phyloP scores from a whole-genome alignment of 768 basidiomycete genomes.

The Dacryopinax primogenitus region DNA sequence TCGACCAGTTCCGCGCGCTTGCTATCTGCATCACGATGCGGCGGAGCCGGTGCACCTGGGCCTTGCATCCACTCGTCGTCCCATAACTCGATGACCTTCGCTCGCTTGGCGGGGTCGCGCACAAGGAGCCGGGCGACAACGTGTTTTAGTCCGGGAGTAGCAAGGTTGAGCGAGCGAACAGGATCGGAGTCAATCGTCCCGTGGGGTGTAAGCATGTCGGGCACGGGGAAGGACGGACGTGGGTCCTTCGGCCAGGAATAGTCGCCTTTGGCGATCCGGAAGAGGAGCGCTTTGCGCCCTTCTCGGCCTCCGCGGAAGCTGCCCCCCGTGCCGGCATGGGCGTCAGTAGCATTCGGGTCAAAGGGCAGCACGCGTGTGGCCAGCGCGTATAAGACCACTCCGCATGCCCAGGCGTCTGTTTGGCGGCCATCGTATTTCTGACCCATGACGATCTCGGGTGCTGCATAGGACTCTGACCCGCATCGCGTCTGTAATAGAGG shows the following conservation, averaged over 20 bases:
- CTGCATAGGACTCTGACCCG: conserved; percentile 80
- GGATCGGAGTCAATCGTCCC: neutral
- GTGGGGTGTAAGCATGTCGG: too few relatives aligned
- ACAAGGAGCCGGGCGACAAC: conserved; percentile 54
- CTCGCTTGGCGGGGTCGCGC: conserved; percentile 53
- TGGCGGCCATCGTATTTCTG: conserved; percentile 65
- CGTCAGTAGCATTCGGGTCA: conserved; percentile 24
- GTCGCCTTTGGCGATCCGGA: conserved; percentile 69
- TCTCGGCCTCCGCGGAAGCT: conserved; percentile 9
- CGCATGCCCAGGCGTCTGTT: conserved; percentile 83
- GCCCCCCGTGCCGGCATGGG: conserved; percentile 15
- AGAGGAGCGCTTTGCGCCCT: conserved; percentile 40
- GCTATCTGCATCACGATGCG: conserved; percentile 10
- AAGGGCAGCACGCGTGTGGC: conserved; percentile 63
- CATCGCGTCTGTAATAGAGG: conserved; percentile 66
- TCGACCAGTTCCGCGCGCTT: neutral
- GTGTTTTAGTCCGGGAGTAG: conserved; percentile 34
- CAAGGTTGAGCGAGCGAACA: conserved; percentile 18
- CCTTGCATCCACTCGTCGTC: conserved; percentile 37
- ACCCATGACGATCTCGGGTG: conserved; percentile 57
- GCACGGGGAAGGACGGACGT: conserved; percentile 16
- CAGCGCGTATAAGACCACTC: conserved; percentile 74
- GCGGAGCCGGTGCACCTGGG: conserved; percentile 26
- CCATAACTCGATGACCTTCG: conserved; percentile 52
- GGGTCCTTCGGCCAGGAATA: conserved; percentile 50